A percentile compares a stretch with the other conserved stretches of the same genome.
Conservation (phyloP, 164 flowering plant species). For the Magnolia changhungtana region DNA sequence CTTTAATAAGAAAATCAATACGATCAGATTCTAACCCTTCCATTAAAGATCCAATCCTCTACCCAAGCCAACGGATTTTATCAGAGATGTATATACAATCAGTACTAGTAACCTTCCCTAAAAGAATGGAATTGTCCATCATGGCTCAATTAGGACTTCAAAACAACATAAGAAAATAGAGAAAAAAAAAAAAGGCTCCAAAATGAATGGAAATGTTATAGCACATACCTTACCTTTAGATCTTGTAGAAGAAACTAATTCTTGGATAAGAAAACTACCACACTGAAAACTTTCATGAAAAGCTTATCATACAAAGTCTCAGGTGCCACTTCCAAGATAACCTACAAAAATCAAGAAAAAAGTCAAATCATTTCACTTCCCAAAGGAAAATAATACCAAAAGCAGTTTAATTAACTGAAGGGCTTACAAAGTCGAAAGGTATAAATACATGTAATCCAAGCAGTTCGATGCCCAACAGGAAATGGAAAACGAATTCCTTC, state of each 20-base stretch:
- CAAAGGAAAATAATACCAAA: not conserved
- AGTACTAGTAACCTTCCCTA: too few species aligned
- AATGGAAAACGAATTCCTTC: not conserved
- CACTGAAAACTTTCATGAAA: slow-evolving; percentile 56
- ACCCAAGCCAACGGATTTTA: too few species aligned
- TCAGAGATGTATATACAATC: too few species aligned
- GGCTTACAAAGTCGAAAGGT: not conserved
- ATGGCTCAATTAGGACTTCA: too few species aligned
- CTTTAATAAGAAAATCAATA: not conserved
- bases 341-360: slow-evolving; percentile 53
- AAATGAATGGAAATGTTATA: not conserved
- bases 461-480: not conserved
- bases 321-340: slow-evolving; percentile 86
- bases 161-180: too few species aligned
- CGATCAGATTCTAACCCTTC: too few species aligned
- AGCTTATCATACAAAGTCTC: slow-evolving; percentile 57
- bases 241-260: slow-evolving; percentile 70
- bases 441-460: too few species aligned
- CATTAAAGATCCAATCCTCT: too few species aligned
- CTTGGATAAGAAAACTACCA: slow-evolving; percentile 85
- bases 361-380: not conserved
- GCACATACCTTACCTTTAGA: slow-evolving; percentile 58
- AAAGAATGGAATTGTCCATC: too few species aligned
- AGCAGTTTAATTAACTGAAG: not conserved
- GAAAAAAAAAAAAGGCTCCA: not conserved